These are phyloP conservation scores for Crepidotus variabilis DNA, from an alignment of 768 basidiomycete genomes.

Conservation along the genomic window DNA sequence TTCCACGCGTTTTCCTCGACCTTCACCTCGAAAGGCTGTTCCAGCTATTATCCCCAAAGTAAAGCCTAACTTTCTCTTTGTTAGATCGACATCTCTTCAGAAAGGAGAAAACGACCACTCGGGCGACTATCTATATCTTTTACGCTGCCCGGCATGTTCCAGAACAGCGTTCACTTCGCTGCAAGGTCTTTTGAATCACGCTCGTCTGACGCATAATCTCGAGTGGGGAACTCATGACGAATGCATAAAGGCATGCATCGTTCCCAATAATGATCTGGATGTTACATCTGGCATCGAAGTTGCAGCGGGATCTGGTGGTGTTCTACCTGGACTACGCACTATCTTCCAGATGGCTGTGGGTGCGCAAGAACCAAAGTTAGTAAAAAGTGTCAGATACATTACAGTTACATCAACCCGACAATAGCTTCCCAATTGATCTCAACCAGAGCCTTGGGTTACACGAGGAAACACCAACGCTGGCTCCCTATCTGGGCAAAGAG, in stretches of 20 bases:
- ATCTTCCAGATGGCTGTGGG: conserved; percentile 49
- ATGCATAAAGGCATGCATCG: conserved; percentile 48
- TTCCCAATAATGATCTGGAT: conserved; percentile 35
- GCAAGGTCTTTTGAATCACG: conserved; percentile 54
- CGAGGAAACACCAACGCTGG: conserved; percentile 31
- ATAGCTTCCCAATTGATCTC: conserved; percentile 21
- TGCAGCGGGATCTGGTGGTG: conserved; percentile 34
- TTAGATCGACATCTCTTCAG: conserved; percentile 25
- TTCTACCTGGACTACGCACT: conserved; percentile 43
- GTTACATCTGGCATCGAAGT: conserved; percentile 40
- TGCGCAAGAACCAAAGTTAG: conserved; percentile 2
- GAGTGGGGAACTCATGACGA: conserved; percentile 57
- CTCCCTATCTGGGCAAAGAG: conserved; percentile 43
- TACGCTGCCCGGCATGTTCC: conserved; percentile 43
- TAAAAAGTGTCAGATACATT: conserved; percentile 3
- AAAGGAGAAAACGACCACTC: conserved; percentile 12
- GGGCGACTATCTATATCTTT: conserved; percentile 26
- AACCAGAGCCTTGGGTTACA: conserved; percentile 45
- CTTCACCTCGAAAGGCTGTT: conserved; percentile 13
- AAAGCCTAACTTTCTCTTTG: conserved; percentile 34
- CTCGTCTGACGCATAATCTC: conserved; percentile 42
- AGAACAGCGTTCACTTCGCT: conserved; percentile 44
- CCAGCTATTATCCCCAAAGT: conserved; percentile 2
- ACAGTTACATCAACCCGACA: conserved; percentile 4
- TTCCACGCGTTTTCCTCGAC: conserved; percentile 15